Evolutionary conservation across 148 eudicot genomes (phyloP), one percentile per base, ranked within the genome.

Genomic region (Fagopyrum esculentum): DNA sequence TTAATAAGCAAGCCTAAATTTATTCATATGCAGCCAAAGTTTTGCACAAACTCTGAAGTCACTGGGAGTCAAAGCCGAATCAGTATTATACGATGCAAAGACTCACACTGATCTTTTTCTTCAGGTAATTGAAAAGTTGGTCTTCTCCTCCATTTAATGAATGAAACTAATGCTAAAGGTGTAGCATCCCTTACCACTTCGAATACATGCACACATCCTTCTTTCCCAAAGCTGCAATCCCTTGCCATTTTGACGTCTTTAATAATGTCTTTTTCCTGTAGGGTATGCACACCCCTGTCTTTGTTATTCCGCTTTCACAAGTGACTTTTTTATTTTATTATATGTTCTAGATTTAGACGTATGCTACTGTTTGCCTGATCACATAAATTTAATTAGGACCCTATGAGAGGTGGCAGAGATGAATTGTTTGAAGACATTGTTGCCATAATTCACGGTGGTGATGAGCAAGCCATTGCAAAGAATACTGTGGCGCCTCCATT

Each of bases 351-450:
- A 59, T 59, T 19, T 59, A 59, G 30, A 59, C 22, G 22, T 57
- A 29, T 13, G 17, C 71, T 40, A 66, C 40, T 66, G 9, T 13
- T 35, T 0, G 10, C 2, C 40, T 35, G 40, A 35, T 35, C 40
- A 35, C 46, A 35, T 17, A 35, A 17, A 61, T 75, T 17, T 78
- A 35, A 48, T 60, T 69, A 95, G 98, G 98, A 95, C 80, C 98
- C 98, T 46, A 95, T 95, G 98, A 89, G 98, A 87, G 98, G 98
- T 12, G 96, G 96, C 12, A 82, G 60, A 19, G 98, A 95, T 77
- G 83, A 92, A 10, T 70, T 95, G 88, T 87, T 92, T 74, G 93
- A 90, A 77, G 92, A 95, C 84, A 72, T 95, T 61, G 85, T 92
- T 26, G 79, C 86, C 52, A 72, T 77, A 12, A 84, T 95, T 78